Conservation (phyloP, 176 grass and related monocot species). For the Juncus effusus region DNA sequence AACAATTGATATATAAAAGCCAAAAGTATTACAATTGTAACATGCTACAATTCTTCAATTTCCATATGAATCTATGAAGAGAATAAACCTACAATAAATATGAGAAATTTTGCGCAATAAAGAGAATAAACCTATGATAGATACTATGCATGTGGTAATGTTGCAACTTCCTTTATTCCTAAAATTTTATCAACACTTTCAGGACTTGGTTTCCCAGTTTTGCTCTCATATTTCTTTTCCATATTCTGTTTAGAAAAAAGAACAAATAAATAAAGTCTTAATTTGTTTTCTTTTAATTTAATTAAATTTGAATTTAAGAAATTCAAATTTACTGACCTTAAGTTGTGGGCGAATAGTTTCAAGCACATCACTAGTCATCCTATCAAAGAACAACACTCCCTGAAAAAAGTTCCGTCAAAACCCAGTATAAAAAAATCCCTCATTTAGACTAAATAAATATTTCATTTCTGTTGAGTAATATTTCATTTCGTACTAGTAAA, state of each 20-base stretch:
- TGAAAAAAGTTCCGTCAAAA: slow-evolving; percentile 25
- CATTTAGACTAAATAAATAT: no score
- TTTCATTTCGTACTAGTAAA: slow-evolving; percentile 44
- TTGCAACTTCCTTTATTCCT: slow-evolving; percentile 41
- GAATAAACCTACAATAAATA: no score
- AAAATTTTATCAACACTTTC: slow-evolving; percentile 62
- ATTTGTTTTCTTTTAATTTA: neutral
- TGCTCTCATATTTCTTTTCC: slow-evolving; percentile 76
- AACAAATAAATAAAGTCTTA: neutral
- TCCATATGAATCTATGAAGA: no score
- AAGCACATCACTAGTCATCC: slow-evolving; percentile 85
- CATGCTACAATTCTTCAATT: no score
- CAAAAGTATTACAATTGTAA: no score
- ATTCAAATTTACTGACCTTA: slow-evolving; percentile 52
- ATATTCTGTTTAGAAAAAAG: slow-evolving; percentile 42
- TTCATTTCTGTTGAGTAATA: no score
- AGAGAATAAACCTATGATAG: slow-evolving; percentile 14
- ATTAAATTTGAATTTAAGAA: neutral
- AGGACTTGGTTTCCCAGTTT: slow-evolving; percentile 54
- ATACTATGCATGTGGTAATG: slow-evolving; percentile 42
- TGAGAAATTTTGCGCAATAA: no score
- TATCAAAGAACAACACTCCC: slow-evolving; percentile 96
- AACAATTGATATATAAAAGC: no score
- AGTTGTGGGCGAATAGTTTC: slow-evolving; percentile 57
- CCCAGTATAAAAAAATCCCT: no score